Evolutionary conservation across 495 filamentous ascomycete genomes (phyloP).

Genomic region (Rostrohypoxylon terebratum): DNA sequence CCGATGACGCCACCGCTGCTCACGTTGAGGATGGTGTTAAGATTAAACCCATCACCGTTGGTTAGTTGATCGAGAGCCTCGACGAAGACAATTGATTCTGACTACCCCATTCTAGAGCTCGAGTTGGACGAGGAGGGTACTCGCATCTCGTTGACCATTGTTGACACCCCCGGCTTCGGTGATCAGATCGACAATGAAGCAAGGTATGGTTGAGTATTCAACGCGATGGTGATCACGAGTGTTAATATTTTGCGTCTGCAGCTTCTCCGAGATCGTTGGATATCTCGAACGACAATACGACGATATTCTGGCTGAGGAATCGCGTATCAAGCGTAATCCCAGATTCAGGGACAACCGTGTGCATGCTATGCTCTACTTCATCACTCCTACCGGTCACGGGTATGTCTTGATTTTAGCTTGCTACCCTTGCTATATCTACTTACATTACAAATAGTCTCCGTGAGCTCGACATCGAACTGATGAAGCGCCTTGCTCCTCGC

Average conservation of each 20-base stretch:
- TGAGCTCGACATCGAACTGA: conserved; percentile 98
- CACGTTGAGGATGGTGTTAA: conserved; percentile 96
- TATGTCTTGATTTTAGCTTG: conserved; percentile 53
- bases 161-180: conserved; percentile 98
- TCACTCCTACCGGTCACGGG: conserved; percentile 97
- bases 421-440: conserved; percentile 29
- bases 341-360: conserved; percentile 99
- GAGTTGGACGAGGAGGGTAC: conserved; percentile 98
- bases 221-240: background rate
- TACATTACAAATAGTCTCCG: conserved; percentile 73
- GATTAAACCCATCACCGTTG: conserved; percentile 98
- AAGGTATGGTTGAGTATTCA: conserved; percentile 69
- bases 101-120: conserved; percentile 70
- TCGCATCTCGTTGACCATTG: conserved; percentile 95
- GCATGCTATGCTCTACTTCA: conserved; percentile 98
- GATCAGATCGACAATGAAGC: conserved; percentile 99
- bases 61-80: conserved; percentile 65
- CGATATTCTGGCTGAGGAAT: conserved; percentile 98
- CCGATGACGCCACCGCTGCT: conserved; percentile 86
- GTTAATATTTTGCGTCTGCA: conserved; percentile 51
- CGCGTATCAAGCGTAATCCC: conserved; percentile 99
- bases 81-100: conserved; percentile 27
- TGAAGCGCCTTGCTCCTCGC: conserved; percentile 97
- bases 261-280: conserved; percentile 96
- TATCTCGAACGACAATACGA: conserved; percentile 99